phyloP scores from a whole-genome alignment of 2,329 filamentous ascomycete species.

The Ophiostoma tasmaniense region DNA sequence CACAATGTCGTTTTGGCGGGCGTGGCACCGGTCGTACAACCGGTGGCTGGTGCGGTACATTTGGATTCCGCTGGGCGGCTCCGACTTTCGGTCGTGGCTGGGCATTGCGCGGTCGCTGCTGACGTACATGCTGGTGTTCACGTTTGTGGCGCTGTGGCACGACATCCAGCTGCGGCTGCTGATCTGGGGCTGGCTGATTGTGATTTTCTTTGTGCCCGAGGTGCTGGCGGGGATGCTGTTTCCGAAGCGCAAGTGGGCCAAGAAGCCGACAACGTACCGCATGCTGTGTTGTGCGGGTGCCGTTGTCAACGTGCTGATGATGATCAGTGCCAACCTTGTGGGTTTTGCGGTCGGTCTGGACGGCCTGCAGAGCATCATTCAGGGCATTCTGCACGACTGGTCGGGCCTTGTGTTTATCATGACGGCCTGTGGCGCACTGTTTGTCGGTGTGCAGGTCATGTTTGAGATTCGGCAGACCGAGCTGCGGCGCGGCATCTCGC shows the following conservation, averaged over 20 bases:
- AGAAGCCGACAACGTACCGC: slow-evolving; percentile 63
- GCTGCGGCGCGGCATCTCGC: slow-evolving; percentile 66
- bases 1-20: slow-evolving; percentile 85
- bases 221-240: slow-evolving; percentile 64
- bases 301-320: slow-evolving; percentile 80
- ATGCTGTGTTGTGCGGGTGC: slow-evolving; percentile 72
- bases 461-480: slow-evolving; percentile 88
- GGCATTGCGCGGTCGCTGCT: slow-evolving; percentile 50
- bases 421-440: slow-evolving; percentile 63
- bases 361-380: slow-evolving; percentile 67
- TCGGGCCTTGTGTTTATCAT: slow-evolving; percentile 63
- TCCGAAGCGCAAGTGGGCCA: slow-evolving; percentile 62
- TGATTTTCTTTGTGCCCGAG: slow-evolving; percentile 88
- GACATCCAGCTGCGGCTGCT: slow-evolving; percentile 86
- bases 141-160: slow-evolving; percentile 96
- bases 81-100: slow-evolving; percentile 38
- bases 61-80: slow-evolving; percentile 82
- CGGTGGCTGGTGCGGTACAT: slow-evolving; percentile 91
- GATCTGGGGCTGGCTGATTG: slow-evolving; percentile 95
- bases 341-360: slow-evolving; percentile 91
- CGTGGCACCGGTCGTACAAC: slow-evolving; percentile 93
- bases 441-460: slow-evolving; percentile 86
- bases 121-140: slow-evolving; percentile 82
- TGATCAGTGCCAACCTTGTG: slow-evolving; percentile 91
- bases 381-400: slow-evolving; percentile 67